Conservation (phyloP, 2,329 filamentous ascomycete species). For the Fusarium buharicum region DNA sequence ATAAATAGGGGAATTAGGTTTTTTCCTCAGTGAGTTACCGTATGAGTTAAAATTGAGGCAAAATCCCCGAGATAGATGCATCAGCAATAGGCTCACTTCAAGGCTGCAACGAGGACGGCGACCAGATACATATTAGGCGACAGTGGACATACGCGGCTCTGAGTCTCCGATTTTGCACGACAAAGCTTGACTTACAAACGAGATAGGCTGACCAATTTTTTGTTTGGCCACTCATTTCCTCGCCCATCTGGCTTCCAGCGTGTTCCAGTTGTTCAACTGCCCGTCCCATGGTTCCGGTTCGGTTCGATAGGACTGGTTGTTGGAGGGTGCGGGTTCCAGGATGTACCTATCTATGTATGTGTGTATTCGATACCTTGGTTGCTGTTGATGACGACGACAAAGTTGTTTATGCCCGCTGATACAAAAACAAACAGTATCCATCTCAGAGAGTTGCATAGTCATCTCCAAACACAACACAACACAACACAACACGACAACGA, state of each 20-base stretch:
- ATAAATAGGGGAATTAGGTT: not conserved
- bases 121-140: slow-evolving; percentile 7
- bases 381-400: not conserved
- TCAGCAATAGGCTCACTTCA: not conserved
- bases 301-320: not conserved
- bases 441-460: not conserved
- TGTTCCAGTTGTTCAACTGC: slow-evolving; percentile 10
- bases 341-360: not conserved
- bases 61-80: not conserved
- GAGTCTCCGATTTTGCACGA: slow-evolving; percentile 6
- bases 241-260: not conserved
- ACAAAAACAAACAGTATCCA: not conserved
- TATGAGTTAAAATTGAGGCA: slow-evolving; percentile 8
- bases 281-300: slow-evolving; percentile 16
- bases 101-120: not conserved
- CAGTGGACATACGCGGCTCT: slow-evolving; percentile 21
- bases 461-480: not conserved
- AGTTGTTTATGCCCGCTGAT: not conserved
- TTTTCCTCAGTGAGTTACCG: slow-evolving; percentile 4
- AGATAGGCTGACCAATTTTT: slow-evolving; percentile 22
- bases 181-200: slow-evolving; percentile 11
- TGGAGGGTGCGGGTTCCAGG: not conserved
- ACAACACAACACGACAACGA: slow-evolving; percentile 15
- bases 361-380: not conserved
- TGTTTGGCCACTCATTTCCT: slow-evolving; percentile 11